These are phyloP conservation scores for Saccharomycopsis synnaedendra DNA, from an alignment of 805 yeast genomes.

Conservation along the genomic window DNA sequence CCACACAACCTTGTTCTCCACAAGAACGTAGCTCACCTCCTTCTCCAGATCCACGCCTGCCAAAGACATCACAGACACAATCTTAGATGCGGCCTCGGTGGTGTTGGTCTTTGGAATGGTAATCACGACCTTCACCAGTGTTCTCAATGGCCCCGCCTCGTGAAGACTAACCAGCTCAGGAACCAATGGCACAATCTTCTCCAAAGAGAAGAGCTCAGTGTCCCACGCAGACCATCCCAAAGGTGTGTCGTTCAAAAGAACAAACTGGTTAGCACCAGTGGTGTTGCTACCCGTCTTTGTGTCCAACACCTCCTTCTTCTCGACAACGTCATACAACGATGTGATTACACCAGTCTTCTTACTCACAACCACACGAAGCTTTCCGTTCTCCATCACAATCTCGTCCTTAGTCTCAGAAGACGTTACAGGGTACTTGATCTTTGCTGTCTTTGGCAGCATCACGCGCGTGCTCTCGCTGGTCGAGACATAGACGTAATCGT, in stretches of 20 bases:
- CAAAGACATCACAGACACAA: slow-evolving; percentile 60
- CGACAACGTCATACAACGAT: slow-evolving; percentile 48
- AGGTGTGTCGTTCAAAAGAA: slow-evolving; percentile 84
- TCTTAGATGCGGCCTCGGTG: slow-evolving; percentile 17
- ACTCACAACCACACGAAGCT: slow-evolving; percentile 43
- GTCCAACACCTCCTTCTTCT: slow-evolving; percentile 54
- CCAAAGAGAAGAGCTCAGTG: slow-evolving; percentile 81
- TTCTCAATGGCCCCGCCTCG: slow-evolving; percentile 45
- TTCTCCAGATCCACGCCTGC: slow-evolving; percentile 36
- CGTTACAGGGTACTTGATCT: slow-evolving; percentile 36
- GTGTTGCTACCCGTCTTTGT: slow-evolving; percentile 39
- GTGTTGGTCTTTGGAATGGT: slow-evolving; percentile 44
- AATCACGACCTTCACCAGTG: slow-evolving; percentile 53
- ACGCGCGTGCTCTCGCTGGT: slow-evolving; percentile 5
- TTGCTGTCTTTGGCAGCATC: slow-evolving; percentile 12
- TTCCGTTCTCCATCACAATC: slow-evolving; percentile 48
- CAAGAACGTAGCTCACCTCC: slow-evolving; percentile 32
- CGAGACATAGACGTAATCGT: slow-evolving; percentile 18
- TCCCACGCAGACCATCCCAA: slow-evolving; percentile 95
- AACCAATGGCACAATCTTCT: slow-evolving; percentile 38
- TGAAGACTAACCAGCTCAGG: slow-evolving; percentile 29
- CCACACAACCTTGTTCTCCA: slow-evolving; percentile 67
- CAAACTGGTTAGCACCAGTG: slow-evolving; percentile 68
- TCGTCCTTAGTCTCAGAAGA: slow-evolving; percentile 30
- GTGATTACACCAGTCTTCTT: slow-evolving; percentile 48